Percentiles rank a stretch among this genome's conserved stretches.
These are phyloP conservation scores for Lumnitzera racemosa DNA, from an alignment of 345 rosid species.

Conservation along the genomic window DNA sequence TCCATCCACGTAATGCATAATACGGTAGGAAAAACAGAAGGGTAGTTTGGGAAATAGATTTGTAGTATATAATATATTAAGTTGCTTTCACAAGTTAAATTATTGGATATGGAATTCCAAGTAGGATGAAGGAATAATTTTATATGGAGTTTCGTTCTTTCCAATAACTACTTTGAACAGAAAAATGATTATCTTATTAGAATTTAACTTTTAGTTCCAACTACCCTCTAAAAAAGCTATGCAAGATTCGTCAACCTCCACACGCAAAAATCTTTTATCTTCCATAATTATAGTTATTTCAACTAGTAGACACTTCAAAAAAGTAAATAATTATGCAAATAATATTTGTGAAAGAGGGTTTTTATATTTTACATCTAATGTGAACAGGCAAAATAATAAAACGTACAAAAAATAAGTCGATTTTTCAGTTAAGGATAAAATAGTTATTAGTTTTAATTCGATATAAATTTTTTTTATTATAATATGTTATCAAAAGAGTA, in stretches of 20 bases:
- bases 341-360: too few species aligned
- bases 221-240: conserved; percentile 36
- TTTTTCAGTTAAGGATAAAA: too few species aligned
- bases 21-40: neutral
- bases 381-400: too few species aligned
- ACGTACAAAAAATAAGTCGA: too few species aligned
- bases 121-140: conserved; percentile 24
- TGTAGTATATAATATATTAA: neutral
- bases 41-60: neutral
- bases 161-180: conserved; percentile 20
- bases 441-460: too few species aligned
- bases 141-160: conserved; percentile 3
- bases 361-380: too few species aligned
- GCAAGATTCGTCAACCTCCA: conserved; percentile 48
- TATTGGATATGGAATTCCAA: conserved; percentile 42
- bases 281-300: conserved; percentile 12
- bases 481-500: too few species aligned
- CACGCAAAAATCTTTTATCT: conserved; percentile 41
- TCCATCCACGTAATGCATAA: too few species aligned
- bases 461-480: too few species aligned
- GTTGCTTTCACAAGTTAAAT: conserved; percentile 1
- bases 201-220: conserved; percentile 35
- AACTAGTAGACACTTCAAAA: too few species aligned
- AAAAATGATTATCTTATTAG: neutral
- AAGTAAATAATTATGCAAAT: too few species aligned